phyloP scores from a whole-genome alignment of 169 alveolate genomes.

The Cryptosporidium viatorum region DNA sequence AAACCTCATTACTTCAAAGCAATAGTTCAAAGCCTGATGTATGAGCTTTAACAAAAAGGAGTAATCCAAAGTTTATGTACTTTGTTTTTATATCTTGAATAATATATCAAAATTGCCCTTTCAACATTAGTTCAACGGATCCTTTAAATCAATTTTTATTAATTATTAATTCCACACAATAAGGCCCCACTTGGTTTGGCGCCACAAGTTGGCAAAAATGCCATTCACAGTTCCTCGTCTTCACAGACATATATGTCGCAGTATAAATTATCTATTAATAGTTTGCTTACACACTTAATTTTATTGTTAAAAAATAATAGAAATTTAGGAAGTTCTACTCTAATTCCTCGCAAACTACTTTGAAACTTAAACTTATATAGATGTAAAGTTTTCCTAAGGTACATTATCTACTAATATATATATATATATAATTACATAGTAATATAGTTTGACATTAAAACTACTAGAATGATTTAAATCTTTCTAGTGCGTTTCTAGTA shows the following conservation, averaged over 20 bases:
- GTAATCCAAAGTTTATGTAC: background rate
- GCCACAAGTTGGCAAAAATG: conserved; percentile 26
- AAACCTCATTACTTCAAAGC: conserved; percentile 11
- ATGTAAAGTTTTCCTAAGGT: background rate
- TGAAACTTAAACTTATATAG: background rate
- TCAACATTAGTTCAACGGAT: conserved; percentile 15
- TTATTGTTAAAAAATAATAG: background rate
- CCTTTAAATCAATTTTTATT: background rate
- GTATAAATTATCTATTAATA: conserved; percentile 14
- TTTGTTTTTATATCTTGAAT: background rate
- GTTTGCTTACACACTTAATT: background rate
- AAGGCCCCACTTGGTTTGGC: conserved; percentile 68
- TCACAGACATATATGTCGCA: conserved; percentile 75
- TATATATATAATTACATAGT: background rate
- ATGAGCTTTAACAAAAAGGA: background rate
- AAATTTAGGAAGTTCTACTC: background rate
- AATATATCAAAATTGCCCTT: background rate
- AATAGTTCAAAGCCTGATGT: background rate
- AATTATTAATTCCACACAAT: conserved; percentile 49
- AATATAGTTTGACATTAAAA: background rate
- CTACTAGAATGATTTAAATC: conserved; percentile 9
- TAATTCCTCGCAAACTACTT: background rate
- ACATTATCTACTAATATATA: background rate
- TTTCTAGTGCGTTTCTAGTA: conserved; percentile 55
- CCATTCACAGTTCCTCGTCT: conserved; percentile 61